A percentile compares a stretch with the other conserved stretches of the same genome.
phyloP scores from a whole-genome alignment of 768 basidiomycete genomes.

The Boletus reticuloceps region DNA sequence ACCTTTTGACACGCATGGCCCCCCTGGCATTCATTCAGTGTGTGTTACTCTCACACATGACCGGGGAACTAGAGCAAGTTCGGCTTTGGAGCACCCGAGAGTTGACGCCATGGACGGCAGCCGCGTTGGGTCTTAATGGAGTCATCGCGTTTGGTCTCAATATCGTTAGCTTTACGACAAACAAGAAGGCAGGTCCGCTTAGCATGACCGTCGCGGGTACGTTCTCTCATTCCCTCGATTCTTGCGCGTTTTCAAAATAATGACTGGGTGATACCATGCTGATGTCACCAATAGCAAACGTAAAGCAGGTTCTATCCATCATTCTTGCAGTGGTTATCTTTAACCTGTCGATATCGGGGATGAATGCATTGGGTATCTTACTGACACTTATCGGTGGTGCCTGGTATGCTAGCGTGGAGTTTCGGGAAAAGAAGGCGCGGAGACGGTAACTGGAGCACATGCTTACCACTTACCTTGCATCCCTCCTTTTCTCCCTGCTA shows the following conservation, averaged over 20 bases:
- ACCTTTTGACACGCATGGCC: slow-evolving; percentile 85
- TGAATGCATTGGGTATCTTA: slow-evolving; percentile 79
- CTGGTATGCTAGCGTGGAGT: slow-evolving; percentile 72
- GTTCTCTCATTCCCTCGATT: slow-evolving; percentile 21
- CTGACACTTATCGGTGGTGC: slow-evolving; percentile 87
- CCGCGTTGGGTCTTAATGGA: slow-evolving; percentile 74
- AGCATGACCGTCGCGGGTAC: slow-evolving; percentile 89
- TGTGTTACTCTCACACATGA: slow-evolving; percentile 67
- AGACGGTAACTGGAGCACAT: slow-evolving; percentile 4
- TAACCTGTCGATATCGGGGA: slow-evolving; percentile 71
- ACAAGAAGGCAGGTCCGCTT: slow-evolving; percentile 84
- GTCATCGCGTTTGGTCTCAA: slow-evolving; percentile 89
- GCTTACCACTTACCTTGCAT: background rate
- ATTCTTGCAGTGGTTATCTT: slow-evolving; percentile 83
- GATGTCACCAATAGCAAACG: slow-evolving; percentile 57
- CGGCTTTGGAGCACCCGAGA: slow-evolving; percentile 44
- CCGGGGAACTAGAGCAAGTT: slow-evolving; percentile 77
- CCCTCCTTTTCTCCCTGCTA: background rate
- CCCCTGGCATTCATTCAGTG: slow-evolving; percentile 92
- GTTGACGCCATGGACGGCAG: slow-evolving; percentile 37
- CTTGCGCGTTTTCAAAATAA: slow-evolving; percentile 4
- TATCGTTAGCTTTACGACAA: slow-evolving; percentile 94
- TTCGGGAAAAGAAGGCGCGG: slow-evolving; percentile 42
- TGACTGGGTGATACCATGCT: background rate
- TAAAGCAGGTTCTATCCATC: slow-evolving; percentile 92